A percentile compares a stretch with the other conserved stretches of the same genome.
Evolutionary conservation across 306 rosid species (phyloP).

Genomic region (Lotus japonicus): DNA sequence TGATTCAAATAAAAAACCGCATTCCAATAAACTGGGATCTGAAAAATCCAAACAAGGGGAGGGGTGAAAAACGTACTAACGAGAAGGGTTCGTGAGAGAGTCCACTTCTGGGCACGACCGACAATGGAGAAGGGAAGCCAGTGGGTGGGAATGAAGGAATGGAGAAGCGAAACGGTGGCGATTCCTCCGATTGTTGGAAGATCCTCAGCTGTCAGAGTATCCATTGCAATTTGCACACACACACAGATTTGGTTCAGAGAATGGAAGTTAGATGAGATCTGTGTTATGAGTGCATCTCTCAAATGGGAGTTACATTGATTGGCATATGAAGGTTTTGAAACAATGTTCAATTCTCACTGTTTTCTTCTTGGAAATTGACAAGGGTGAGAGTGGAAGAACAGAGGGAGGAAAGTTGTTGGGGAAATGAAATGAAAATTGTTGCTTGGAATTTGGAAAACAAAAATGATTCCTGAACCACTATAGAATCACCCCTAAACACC

Average conservation of each 20-base stretch:
- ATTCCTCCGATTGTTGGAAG: constrained; percentile 91
- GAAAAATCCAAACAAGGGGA: background rate
- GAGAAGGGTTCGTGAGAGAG: constrained; percentile 74
- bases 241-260: background rate
- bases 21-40: background rate
- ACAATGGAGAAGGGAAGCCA: constrained; percentile 97
- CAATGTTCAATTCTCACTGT: no score
- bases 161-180: constrained; percentile 87
- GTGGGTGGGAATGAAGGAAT: constrained; percentile 93
- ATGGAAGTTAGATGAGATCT: background rate
- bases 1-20: no score
- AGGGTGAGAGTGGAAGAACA: no score
- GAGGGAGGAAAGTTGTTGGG: no score
- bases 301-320: no score
- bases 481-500: no score
- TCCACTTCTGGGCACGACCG: constrained; percentile 97
- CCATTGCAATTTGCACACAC: background rate
- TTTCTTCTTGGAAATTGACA: no score
- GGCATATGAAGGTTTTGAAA: no score
- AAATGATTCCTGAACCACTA: no score
- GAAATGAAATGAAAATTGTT: no score
- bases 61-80: constrained; percentile 54
- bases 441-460: no score
- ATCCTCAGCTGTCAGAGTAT: constrained; percentile 53
- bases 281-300: background rate